Percentiles rank a stretch among this genome's conserved stretches.
Evolutionary conservation across 352 stramenopile species (phyloP).

Genomic region (Phytophthora colocasiae): DNA sequence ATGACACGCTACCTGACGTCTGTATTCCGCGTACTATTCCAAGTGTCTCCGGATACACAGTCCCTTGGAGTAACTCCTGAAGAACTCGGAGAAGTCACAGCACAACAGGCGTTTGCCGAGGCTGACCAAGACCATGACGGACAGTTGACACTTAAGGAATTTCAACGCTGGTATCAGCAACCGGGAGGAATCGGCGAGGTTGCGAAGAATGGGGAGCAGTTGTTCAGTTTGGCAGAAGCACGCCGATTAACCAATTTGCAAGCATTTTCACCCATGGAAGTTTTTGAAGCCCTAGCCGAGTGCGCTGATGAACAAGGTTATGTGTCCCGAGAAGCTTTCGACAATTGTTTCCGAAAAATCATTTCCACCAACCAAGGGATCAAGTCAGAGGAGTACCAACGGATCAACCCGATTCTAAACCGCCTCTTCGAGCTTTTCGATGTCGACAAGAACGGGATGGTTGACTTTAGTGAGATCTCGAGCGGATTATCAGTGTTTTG

Average conservation of each 20-base stretch:
- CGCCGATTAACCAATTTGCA: slow-evolving; percentile 81
- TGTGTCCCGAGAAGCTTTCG: slow-evolving; percentile 76
- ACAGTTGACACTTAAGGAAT: slow-evolving; percentile 84
- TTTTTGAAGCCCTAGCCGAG: slow-evolving; percentile 80
- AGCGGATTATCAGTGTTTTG: slow-evolving; percentile 88
- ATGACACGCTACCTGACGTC: slow-evolving; percentile 91
- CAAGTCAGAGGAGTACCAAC: slow-evolving; percentile 61
- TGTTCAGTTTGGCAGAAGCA: slow-evolving; percentile 79
- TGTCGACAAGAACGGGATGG: slow-evolving; percentile 82
- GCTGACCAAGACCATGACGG: slow-evolving; percentile 77
- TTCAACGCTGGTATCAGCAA: slow-evolving; percentile 87
- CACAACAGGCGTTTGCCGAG: slow-evolving; percentile 79
- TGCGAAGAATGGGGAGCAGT: slow-evolving; percentile 79
- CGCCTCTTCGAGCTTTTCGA: slow-evolving; percentile 88
- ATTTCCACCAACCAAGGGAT: slow-evolving; percentile 63
- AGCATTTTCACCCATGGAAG: slow-evolving; percentile 74
- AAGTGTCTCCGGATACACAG: slow-evolving; percentile 74
- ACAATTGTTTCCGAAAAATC: slow-evolving; percentile 81
- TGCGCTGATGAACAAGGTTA: slow-evolving; percentile 75
- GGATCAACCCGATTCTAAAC: slow-evolving; percentile 78
- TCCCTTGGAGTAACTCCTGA: slow-evolving; percentile 71
- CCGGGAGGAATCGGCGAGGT: slow-evolving; percentile 75
- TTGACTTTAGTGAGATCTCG: slow-evolving; percentile 89
- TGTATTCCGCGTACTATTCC: slow-evolving; percentile 88
- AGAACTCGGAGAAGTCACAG: slow-evolving; percentile 81